Evolutionary conservation across 1,284 basidiomycete genomes (phyloP).

Genomic region (Cystobasidium slooffiae): DNA sequence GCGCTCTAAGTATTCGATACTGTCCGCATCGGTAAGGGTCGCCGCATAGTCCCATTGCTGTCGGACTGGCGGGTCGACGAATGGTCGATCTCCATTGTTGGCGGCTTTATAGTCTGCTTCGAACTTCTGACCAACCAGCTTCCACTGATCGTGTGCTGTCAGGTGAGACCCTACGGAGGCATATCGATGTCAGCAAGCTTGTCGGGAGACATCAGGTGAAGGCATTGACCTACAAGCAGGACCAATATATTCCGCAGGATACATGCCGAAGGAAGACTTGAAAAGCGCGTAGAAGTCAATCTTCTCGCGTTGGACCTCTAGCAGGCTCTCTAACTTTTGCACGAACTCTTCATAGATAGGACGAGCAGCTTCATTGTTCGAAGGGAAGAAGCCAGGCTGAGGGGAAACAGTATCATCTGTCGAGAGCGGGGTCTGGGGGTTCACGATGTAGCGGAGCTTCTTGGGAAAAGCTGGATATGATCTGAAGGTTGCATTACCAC

Average conservation of each 20-base stretch:
- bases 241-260: conserved; percentile 34
- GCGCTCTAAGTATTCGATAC: conserved; percentile 45
- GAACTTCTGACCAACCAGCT: conserved; percentile 58
- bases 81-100: conserved; percentile 58
- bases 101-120: conserved; percentile 57
- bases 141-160: conserved; percentile 58
- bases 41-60: conserved; percentile 58
- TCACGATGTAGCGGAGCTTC: conserved; percentile 57
- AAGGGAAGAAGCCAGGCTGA: conserved; percentile 25
- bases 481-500: conserved; percentile 48
- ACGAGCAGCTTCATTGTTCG: conserved; percentile 49
- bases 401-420: conserved; percentile 39
- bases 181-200: not conserved
- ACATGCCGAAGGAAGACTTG: conserved; percentile 19
- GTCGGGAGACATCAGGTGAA: not conserved
- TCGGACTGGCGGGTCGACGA: conserved; percentile 59
- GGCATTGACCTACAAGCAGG: conserved; percentile 12
- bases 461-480: conserved; percentile 57
- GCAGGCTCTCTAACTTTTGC: conserved; percentile 56
- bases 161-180: conserved; percentile 45
- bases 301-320: conserved; percentile 47
- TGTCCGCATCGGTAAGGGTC: conserved; percentile 46
- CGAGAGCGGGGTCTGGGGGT: conserved; percentile 54
- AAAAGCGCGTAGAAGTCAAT: conserved; percentile 55
- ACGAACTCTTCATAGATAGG: conserved; percentile 58